Evolutionary conservation across 768 basidiomycete genomes (phyloP).

Genomic region (Leccinum pellstonianum): DNA sequence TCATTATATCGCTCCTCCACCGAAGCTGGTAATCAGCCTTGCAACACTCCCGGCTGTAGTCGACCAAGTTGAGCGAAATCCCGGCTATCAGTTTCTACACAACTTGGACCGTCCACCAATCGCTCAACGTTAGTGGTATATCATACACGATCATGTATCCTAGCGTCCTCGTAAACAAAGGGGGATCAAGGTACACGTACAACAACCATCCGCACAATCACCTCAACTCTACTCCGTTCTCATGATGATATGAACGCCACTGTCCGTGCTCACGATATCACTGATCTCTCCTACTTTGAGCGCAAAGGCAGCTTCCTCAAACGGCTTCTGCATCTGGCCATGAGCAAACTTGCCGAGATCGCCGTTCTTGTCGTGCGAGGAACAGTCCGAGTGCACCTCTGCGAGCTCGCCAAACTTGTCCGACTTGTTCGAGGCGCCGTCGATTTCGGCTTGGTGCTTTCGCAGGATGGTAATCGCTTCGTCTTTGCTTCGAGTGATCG

Average conservation of each 20-base stretch:
- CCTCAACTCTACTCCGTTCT: slow-evolving; percentile 60
- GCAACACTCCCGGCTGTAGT: not conserved
- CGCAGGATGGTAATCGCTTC: slow-evolving; percentile 84
- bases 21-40: too few species aligned
- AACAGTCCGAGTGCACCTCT: slow-evolving; percentile 79
- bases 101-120: not conserved
- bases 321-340: slow-evolving; percentile 96
- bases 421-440: slow-evolving; percentile 37
- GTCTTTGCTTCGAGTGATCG: slow-evolving; percentile 83
- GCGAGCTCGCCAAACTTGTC: slow-evolving; percentile 80
- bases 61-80: not conserved
- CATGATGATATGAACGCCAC: slow-evolving; percentile 92
- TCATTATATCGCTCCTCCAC: too few species aligned
- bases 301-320: slow-evolving; percentile 84
- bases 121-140: not conserved
- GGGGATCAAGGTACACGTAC: not conserved
- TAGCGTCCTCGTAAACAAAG: not conserved
- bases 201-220: slow-evolving; percentile 10
- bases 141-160: slow-evolving; percentile 3
- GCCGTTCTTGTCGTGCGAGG: slow-evolving; percentile 76
- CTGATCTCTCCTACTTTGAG: slow-evolving; percentile 76
- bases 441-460: slow-evolving; percentile 61
- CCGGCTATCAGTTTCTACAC: not conserved
- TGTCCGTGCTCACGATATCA: slow-evolving; percentile 83
- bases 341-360: slow-evolving; percentile 86